Conservation (phyloP, 1,284 basidiomycete genomes). For the Heterobasidion occidentale region DNA sequence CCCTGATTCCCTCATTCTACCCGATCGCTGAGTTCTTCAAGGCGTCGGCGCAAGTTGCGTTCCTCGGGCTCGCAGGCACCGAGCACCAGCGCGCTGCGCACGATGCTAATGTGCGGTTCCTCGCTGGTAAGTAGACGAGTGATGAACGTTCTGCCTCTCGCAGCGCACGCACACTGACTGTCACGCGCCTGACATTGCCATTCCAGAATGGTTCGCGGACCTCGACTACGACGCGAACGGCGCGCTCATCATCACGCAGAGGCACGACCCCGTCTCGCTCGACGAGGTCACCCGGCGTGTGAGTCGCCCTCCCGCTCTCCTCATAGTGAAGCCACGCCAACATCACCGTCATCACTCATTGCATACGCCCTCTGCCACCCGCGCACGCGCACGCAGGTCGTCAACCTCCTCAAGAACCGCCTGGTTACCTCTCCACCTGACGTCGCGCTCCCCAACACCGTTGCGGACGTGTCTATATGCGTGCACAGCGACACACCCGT, state of each 20-base stretch:
- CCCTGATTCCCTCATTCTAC: background rate
- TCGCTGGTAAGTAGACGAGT: constrained; percentile 22
- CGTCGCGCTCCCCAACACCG: constrained; percentile 33
- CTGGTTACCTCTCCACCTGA: constrained; percentile 36
- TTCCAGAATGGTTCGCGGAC: constrained; percentile 58
- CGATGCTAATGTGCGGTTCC: constrained; percentile 46
- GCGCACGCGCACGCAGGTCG: constrained; percentile 25
- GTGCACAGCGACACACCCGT: constrained; percentile 47
- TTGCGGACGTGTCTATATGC: constrained; percentile 50
- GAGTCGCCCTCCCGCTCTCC: constrained; percentile 3
- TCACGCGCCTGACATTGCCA: background rate
- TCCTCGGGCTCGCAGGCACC: constrained; percentile 54
- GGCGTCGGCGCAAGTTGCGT: constrained; percentile 42
- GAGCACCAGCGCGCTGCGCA: constrained; percentile 45
- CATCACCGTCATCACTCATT: background rate
- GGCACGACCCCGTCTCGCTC: constrained; percentile 39
- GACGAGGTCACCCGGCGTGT: constrained; percentile 38
- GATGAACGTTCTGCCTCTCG: background rate
- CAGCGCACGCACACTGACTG: background rate
- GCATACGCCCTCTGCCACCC: background rate
- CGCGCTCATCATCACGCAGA: constrained; percentile 49
- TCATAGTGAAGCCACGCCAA: background rate
- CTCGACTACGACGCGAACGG: constrained; percentile 48
- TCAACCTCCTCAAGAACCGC: constrained; percentile 31
- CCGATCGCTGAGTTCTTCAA: constrained; percentile 25